Conservation (phyloP, 1,284 basidiomycete species). For the Singerocomus inundabilis region DNA sequence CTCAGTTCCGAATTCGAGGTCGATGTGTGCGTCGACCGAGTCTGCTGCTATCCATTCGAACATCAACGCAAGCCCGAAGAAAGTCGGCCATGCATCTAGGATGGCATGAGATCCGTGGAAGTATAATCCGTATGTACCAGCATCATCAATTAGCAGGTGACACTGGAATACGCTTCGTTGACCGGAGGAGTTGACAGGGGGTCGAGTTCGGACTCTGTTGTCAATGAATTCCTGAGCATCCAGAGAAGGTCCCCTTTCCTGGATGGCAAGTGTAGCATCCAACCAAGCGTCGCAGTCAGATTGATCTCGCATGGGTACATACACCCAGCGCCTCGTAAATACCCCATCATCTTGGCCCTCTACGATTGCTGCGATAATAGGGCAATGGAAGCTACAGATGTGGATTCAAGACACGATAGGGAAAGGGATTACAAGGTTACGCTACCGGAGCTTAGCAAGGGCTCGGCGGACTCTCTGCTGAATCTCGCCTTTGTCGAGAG, state of each 20-base stretch:
- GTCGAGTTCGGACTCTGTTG: not conserved
- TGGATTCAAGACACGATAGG: not conserved
- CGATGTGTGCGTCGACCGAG: not conserved
- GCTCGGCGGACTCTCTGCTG: not conserved
- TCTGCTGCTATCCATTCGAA: slow-evolving; percentile 1
- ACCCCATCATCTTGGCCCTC: not conserved
- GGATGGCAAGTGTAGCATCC: not conserved
- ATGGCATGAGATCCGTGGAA: slow-evolving; percentile 2
- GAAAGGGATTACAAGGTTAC: not conserved
- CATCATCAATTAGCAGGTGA: not conserved
- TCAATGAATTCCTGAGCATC: slow-evolving; percentile 1
- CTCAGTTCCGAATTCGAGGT: not conserved
- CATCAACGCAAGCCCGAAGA: not conserved
- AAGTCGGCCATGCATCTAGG: slow-evolving; percentile 2
- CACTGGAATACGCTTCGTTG: not conserved
- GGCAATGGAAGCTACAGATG: not conserved
- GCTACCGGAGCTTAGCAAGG: slow-evolving; percentile 1
- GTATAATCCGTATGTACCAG: not conserved
- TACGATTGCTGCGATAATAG: not conserved
- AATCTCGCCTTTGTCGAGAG: not conserved
- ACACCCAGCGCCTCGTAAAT: not conserved
- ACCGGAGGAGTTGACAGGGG: not conserved
- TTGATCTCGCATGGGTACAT: not conserved
- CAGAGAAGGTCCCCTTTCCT: not conserved
- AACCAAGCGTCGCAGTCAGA: slow-evolving; percentile 1